A percentile compares a stretch with the other conserved stretches of the same genome.
Conservation (phyloP, 306 rosid genomes). For the Dryas alaskensis region DNA sequence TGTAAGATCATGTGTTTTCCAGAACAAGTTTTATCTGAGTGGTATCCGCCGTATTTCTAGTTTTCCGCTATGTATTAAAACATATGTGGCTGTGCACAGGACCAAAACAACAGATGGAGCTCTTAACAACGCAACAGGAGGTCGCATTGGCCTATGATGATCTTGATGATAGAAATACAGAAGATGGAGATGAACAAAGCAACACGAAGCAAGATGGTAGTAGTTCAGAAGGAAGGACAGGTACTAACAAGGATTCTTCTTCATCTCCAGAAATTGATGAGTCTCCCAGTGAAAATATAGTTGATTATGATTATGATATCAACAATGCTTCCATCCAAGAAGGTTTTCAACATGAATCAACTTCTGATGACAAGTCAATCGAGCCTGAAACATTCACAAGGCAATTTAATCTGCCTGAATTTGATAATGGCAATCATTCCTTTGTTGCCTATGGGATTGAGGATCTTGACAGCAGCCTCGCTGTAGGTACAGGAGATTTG, state of each 20-base stretch:
- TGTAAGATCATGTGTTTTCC: constrained; percentile 3
- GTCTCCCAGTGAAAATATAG: constrained; percentile 37
- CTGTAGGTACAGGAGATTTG: constrained; percentile 44
- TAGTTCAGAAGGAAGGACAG: constrained; percentile 44
- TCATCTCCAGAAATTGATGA: constrained; percentile 51
- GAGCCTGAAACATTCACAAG: constrained; percentile 30
- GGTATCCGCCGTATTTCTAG: background rate
- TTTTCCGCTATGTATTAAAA: constrained; percentile 15
- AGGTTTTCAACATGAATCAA: constrained; percentile 38
- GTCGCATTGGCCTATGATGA: constrained; percentile 53
- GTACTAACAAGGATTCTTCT: constrained; percentile 43
- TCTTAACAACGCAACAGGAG: constrained; percentile 71
- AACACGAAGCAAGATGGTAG: constrained; percentile 35
- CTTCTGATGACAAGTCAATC: constrained; percentile 40
- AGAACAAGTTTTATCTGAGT: constrained; percentile 14
- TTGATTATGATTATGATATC: constrained; percentile 50
- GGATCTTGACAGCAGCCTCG: constrained; percentile 41
- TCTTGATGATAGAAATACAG: constrained; percentile 14
- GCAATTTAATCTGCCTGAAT: constrained; percentile 36
- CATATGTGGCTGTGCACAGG: constrained; percentile 41
- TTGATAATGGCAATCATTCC: constrained; percentile 50
- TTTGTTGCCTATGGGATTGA: constrained; percentile 42
- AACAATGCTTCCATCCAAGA: constrained; percentile 43
- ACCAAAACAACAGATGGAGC: constrained; percentile 56
- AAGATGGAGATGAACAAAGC: constrained; percentile 8